Base-by-base conservation (phyloP, 2,329 filamentous ascomycete species). In the Aspergillus carbonarius region DNA sequence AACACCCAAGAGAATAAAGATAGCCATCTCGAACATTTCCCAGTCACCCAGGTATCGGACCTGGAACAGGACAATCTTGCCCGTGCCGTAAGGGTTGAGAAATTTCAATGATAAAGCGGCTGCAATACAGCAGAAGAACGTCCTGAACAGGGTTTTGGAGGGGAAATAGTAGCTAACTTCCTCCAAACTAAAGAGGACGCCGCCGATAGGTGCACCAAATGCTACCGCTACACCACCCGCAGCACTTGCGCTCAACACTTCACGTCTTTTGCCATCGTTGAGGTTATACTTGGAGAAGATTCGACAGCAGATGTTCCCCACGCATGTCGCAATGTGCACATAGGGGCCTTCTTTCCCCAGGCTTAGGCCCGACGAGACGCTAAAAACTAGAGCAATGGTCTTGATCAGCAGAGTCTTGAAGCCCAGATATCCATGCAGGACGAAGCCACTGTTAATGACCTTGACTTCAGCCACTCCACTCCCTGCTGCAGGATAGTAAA, bases 131-230 rank as follows among this genome's bases (percentile, higher is more conserved):
- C 93, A 98, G 77, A 98, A 98, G 76, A 99, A 99, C 0, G 95
- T 98, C 54, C 95, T 83, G 79, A 99, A 99, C 8, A 99, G 83
- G 0, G 93, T 98, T 78, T 99, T 98, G 5, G 93, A 92, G 0
- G 95, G 93, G 73, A 98, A 98, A 76, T 98, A 98, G 75, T 98
- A 98, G 66, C 78, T 88, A 62, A 98, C 93, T 82, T 98, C 95
- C 76, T 99, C 95, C 30, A 98, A 77, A 34, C 92, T 92, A 75
- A 98, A 98, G 2, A 98, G 82, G 1, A 97, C 92, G 54, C 93
- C 93, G 8, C 92, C 92, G 42, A 90, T 87, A 1, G 93, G 93
- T 1, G 93, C 92, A 37, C 93, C 93, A 72, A 98, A 98, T 12
- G 93, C 93, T 32, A 98, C 93, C 10, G 93, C 91, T 5, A 98